Base-by-base conservation (phyloP, 805 yeast genomes). In the Saturnispora silvae region DNA sequence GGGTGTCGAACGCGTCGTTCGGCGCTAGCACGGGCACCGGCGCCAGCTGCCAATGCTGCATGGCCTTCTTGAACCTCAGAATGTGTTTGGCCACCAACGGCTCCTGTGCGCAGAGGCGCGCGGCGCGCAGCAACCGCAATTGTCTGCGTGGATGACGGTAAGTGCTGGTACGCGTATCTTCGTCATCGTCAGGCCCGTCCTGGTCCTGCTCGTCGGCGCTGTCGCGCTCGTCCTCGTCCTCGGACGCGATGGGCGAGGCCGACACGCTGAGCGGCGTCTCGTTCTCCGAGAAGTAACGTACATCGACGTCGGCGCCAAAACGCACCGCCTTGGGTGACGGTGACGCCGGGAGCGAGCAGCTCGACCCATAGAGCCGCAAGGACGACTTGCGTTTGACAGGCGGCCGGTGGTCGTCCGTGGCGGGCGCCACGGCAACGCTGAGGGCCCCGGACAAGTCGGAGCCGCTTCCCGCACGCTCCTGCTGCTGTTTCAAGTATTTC, bases 221-320 rank as follows among this genome's bases (percentile, higher is more conserved):
- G n/a, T n/a, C n/a, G n/a, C n/a, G 37, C 33, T 49, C 52, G 24
- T 54, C 61, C 29, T 47, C 56, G 40, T 39, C 52, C 24, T 47
- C 64, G 20, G 57, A 53, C n/a, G 41, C 51, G 20, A 49, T 46
- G 1, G 89, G 92, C 1, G 84, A 72, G 2, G 81, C 83, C 47
- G 80, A 70, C 20, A 89, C 81, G 2, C 85, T 80, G 4, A 72
- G 65, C 13, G 97, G 96, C 38, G 70, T 72, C 52, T 85, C 95
- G 39, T 68, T 68, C 46, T 74, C 71, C 43, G 74, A 68, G 53
- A 84, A 86, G 55, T 80, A 82, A 40, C 80, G 69, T 19, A 84
- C 79, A 45, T 81, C 83, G 16, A 66, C 70, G 30, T 73, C 67
- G 34, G 81, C 86, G 36, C 86, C 94, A 53, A 85, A 85, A 63